These are phyloP conservation scores for Thoreauomyces humboldtii DNA, from an alignment of 192 early-diverging fungal species.

Conservation along the genomic window DNA sequence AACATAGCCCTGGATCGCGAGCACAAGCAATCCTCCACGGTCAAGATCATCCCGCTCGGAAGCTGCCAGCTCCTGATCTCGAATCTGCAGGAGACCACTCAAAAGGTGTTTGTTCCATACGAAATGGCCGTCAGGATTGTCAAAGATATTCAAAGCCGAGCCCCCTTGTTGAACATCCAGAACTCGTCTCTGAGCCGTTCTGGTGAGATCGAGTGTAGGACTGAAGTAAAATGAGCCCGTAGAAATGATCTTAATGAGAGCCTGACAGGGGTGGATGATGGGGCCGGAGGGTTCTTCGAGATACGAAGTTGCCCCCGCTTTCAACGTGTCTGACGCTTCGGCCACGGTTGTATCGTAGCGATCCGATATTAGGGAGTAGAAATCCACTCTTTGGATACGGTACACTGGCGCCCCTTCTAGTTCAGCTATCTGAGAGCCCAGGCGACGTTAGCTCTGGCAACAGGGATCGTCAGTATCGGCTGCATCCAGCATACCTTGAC, in stretches of 20 bases:
- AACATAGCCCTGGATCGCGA: constrained; percentile 76
- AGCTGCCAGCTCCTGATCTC: constrained; percentile 67
- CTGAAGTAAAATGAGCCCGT: constrained; percentile 93
- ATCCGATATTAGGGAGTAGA: constrained; percentile 73
- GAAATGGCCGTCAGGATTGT: constrained; percentile 72
- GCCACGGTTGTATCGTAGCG: constrained; percentile 60
- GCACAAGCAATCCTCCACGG: constrained; percentile 67
- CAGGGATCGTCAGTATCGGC: not conserved
- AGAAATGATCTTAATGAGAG: constrained; percentile 74
- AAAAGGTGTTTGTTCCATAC: constrained; percentile 92
- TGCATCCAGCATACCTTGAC: constrained; percentile 19
- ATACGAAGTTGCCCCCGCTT: not conserved
- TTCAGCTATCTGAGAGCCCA: constrained; percentile 24
- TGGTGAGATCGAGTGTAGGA: constrained; percentile 83
- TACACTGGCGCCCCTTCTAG: constrained; percentile 60
- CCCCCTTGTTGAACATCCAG: constrained; percentile 26
- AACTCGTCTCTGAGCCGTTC: constrained; percentile 68
- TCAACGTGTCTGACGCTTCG: constrained; percentile 2
- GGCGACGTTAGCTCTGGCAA: too few species aligned
- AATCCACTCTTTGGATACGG: constrained; percentile 67
- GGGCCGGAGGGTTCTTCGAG: constrained; percentile 34
- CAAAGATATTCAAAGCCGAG: constrained; percentile 38
- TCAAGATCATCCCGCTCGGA: constrained; percentile 69
- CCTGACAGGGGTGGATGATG: constrained; percentile 71
- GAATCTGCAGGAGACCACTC: constrained; percentile 73